These are phyloP conservation scores for Coemansia sp. DNA, from an alignment of 192 early-diverging fungal genomes.

Conservation along the genomic window DNA sequence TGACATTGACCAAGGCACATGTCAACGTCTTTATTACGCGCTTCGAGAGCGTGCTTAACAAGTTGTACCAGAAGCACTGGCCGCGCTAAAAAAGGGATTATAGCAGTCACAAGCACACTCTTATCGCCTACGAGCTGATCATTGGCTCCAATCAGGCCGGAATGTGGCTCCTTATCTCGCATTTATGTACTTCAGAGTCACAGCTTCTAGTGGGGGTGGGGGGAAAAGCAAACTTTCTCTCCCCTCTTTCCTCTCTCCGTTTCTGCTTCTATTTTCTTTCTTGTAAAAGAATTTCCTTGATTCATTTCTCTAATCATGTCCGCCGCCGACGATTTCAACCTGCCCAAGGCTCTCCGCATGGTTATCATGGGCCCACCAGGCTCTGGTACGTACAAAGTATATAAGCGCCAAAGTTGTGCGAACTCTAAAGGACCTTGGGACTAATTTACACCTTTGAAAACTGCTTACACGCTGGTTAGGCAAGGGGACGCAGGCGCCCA, in stretches of 20 bases:
- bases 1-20: conserved; percentile 65
- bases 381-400: conserved; percentile 61
- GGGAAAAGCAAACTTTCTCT: neutral
- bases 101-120: neutral
- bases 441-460: conserved; percentile 18
- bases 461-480: conserved; percentile 33
- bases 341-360: conserved; percentile 61
- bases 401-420: neutral
- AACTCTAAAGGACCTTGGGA: conserved; percentile 1
- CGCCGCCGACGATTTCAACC: conserved; percentile 41
- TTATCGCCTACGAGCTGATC: neutral
- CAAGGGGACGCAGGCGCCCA: conserved; percentile 94
- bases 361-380: conserved; percentile 92
- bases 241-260: neutral
- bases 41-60: conserved; percentile 58
- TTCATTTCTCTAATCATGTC: conserved; percentile 11
- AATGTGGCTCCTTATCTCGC: neutral
- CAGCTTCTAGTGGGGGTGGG: neutral
- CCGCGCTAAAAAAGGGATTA: conserved; percentile 12
- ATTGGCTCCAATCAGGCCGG: neutral
- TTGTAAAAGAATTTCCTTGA: neutral
- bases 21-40: conserved; percentile 67
- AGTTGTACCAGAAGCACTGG: conserved; percentile 54
- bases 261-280: conserved; percentile 5
- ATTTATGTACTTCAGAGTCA: neutral